These are phyloP conservation scores for Kickxella alabastrina DNA, from an alignment of 192 early-diverging fungal genomes.

Conservation along the genomic window DNA sequence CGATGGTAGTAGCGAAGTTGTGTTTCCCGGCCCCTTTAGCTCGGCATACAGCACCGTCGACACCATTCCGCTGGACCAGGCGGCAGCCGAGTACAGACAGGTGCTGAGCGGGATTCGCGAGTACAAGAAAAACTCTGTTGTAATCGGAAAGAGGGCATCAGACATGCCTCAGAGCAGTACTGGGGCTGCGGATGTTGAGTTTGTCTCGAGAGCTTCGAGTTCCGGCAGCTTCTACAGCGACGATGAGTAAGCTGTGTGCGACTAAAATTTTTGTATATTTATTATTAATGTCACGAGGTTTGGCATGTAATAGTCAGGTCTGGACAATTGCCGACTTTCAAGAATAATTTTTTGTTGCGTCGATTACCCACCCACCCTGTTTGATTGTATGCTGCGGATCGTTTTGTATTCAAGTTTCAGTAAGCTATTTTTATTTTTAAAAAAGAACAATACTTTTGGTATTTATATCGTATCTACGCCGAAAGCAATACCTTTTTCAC, in stretches of 20 bases:
- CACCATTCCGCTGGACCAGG: constrained; percentile 41
- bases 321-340: too few relatives aligned
- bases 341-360: too few relatives aligned
- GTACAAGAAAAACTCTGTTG: constrained; percentile 10
- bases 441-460: background rate
- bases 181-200: constrained; percentile 14
- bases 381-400: too few relatives aligned
- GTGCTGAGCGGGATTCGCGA: constrained; percentile 31
- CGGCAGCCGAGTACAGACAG: constrained; percentile 33
- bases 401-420: too few relatives aligned
- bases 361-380: too few relatives aligned
- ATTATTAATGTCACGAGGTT: background rate
- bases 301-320: background rate
- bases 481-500: background rate
- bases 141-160: constrained; percentile 20
- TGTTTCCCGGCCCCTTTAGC: constrained; percentile 29
- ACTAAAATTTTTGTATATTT: too few relatives aligned
- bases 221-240: constrained; percentile 28
- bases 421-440: background rate
- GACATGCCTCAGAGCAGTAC: constrained; percentile 8
- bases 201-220: constrained; percentile 16
- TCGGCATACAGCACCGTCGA: constrained; percentile 38
- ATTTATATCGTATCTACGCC: background rate
- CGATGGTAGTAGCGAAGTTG: constrained; percentile 6
- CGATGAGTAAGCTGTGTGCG: background rate